Base-by-base conservation (phyloP, 768 basidiomycete genomes). In the Coprinopsis marcescibilis region DNA sequence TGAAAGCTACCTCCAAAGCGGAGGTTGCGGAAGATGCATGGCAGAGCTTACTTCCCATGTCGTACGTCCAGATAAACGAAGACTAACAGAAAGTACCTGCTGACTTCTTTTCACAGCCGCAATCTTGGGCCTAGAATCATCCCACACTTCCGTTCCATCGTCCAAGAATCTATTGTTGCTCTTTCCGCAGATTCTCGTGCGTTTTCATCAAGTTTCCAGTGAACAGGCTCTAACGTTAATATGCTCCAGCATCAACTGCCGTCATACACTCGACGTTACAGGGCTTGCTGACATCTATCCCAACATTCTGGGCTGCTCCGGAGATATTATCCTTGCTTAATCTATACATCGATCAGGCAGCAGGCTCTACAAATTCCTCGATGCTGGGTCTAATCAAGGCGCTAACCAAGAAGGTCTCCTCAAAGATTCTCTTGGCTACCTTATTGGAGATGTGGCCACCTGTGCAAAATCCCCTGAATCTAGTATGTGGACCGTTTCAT, bases 51-150 rank as follows among this genome's bases (percentile, higher is more conserved):
- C 62, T 76, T 3, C 69, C 78, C 26, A 70, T 92, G 47, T 69
- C 78, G 85, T 91, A 59, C 25, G 77, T 72, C 25, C 46, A 35
- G 23, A 17, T 37, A 27, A 35, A 24, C 2, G 19, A 24, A 33
- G 46, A 37, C 26, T 12, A 40, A 17, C 12, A 24, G 20, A 21
- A 4, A 10, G 8, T 11, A 23, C 19, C 11, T 15, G 44, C 30
- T 55, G 34, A 59, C 44, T 49, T 29, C 46, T 30, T 36, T 13
- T 56, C 26, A 4, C 35, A 95, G 91, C 15, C 61, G 71, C 15
- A 81, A 83, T 37, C 76, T 97, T 17, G 91, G 89, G 0, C 90
- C 94, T 10, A 83, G 95, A 0, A 73, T 92, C 41, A 91, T 99
- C 41, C 91, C 95, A 3, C 75, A 80, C 64, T 84, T 96, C 65